Evolutionary conservation across 495 filamentous ascomycete genomes (phyloP).

Genomic region (Mytilinidion resinicola): DNA sequence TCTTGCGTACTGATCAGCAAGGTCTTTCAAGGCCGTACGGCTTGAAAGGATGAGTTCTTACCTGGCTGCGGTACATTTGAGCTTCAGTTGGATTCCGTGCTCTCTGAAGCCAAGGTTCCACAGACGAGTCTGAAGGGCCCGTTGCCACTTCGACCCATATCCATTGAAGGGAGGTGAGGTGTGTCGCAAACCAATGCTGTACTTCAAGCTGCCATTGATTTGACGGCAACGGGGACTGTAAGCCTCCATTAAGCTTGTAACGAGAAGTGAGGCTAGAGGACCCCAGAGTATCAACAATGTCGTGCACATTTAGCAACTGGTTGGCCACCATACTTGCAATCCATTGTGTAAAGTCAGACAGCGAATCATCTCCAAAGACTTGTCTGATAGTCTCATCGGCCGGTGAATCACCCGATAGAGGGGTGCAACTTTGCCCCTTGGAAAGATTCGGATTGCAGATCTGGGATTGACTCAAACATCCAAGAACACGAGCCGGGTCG

Average conservation of each 20-base stretch:
- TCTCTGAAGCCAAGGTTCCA: neutral
- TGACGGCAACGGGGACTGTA: conserved; percentile 2
- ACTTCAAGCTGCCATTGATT: conserved; percentile 21
- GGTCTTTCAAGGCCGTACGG: no score
- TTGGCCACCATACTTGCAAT: no score
- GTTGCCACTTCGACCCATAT: neutral
- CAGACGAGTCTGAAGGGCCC: neutral
- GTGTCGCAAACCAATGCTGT: conserved; percentile 7
- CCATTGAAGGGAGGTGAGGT: conserved; percentile 7
- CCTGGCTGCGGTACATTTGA: neutral
- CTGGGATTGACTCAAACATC: conserved; percentile 11
- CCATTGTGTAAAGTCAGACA: no score
- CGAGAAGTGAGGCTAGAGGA: neutral
- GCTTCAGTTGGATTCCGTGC: neutral
- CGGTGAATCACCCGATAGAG: conserved; percentile 8
- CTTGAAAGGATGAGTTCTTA: neutral
- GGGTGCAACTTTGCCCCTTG: conserved; percentile 1
- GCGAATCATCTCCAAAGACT: no score
- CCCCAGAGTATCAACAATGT: no score
- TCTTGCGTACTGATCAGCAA: no score
- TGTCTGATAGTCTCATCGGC: no score
- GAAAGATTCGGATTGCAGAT: conserved; percentile 15
- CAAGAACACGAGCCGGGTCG: neutral
- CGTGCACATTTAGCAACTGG: no score
- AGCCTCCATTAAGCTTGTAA: neutral